These are phyloP conservation scores for Allium cepa DNA, from an alignment of 106 monocot species.

Conservation along the genomic window DNA sequence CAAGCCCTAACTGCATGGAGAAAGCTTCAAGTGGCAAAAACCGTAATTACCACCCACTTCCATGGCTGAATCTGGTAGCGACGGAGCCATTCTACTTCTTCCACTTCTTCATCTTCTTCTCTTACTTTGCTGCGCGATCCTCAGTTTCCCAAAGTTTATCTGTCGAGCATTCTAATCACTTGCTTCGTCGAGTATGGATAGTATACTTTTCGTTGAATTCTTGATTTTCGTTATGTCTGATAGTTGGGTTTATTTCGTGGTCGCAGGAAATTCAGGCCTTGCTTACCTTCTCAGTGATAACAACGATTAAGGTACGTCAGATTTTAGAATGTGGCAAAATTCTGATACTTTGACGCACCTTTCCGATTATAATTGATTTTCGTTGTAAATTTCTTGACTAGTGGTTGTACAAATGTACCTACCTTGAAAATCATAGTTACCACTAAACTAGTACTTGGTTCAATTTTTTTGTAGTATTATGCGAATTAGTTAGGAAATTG, in stretches of 20 bases:
- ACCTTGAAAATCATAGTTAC: no score
- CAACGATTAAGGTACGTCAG: conserved; percentile 49
- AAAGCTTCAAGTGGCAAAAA: background rate
- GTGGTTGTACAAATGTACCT: no score
- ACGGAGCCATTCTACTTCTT: conserved; percentile 88
- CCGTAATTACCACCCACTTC: conserved; percentile 32
- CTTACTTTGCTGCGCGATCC: conserved; percentile 75
- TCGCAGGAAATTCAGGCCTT: conserved; percentile 79
- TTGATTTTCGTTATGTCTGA: background rate
- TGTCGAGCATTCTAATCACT: conserved; percentile 29
- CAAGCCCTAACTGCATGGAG: no score
- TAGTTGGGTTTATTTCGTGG: background rate
- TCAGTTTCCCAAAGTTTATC: conserved; percentile 24
- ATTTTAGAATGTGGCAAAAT: no score
- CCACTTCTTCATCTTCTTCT: conserved; percentile 78
- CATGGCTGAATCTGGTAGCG: conserved; percentile 61
- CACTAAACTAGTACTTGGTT: no score
- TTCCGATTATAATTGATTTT: no score
- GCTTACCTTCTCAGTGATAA: conserved; percentile 45
- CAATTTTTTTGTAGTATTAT: no score
- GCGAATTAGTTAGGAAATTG: no score
- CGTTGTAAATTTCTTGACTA: no score
- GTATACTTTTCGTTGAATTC: background rate
- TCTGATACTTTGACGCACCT: no score
- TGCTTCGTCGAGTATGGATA: conserved; percentile 47